These are phyloP conservation scores for Holtermannia corniformis DNA, from an alignment of 768 basidiomycete species.

Conservation along the genomic window DNA sequence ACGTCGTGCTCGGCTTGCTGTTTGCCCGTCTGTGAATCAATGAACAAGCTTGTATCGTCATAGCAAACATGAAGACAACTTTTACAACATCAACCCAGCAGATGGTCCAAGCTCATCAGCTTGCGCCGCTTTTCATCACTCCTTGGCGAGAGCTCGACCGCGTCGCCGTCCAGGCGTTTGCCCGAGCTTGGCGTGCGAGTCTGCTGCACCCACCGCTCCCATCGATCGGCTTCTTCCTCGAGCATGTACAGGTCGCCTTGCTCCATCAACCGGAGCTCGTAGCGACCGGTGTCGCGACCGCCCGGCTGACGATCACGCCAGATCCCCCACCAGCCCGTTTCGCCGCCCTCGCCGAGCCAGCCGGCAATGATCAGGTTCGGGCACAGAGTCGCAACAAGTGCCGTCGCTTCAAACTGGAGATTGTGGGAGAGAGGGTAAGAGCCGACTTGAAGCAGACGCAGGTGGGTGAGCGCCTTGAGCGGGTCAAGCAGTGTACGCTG, in stretches of 20 bases:
- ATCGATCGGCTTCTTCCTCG: background rate
- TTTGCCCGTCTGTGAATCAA: constrained; percentile 39
- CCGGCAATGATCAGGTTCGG: constrained; percentile 27
- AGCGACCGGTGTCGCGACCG: background rate
- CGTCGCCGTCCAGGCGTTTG: background rate
- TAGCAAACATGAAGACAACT: background rate
- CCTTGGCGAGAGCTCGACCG: background rate
- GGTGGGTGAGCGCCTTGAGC: constrained; percentile 17
- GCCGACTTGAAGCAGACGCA: constrained; percentile 34
- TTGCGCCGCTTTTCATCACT: background rate
- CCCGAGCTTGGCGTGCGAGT: too few species aligned
- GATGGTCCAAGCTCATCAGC: background rate
- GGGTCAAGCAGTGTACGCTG: constrained; percentile 25
- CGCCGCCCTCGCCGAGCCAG: constrained; percentile 27
- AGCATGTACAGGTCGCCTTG: background rate
- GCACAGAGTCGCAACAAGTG: constrained; percentile 11
- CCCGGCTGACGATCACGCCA: too few species aligned
- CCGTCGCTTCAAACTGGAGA: constrained; percentile 15
- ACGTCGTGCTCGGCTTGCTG: constrained; percentile 63
- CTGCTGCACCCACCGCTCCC: background rate
- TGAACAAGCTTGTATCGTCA: too few species aligned
- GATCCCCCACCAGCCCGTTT: constrained; percentile 38
- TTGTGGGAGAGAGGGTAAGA: constrained; percentile 25
- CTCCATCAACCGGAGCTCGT: background rate
- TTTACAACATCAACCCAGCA: background rate